Evolutionary conservation across 768 basidiomycete genomes (phyloP), one percentile per base, ranked within the genome.

Genomic region (Mycena galopus): DNA sequence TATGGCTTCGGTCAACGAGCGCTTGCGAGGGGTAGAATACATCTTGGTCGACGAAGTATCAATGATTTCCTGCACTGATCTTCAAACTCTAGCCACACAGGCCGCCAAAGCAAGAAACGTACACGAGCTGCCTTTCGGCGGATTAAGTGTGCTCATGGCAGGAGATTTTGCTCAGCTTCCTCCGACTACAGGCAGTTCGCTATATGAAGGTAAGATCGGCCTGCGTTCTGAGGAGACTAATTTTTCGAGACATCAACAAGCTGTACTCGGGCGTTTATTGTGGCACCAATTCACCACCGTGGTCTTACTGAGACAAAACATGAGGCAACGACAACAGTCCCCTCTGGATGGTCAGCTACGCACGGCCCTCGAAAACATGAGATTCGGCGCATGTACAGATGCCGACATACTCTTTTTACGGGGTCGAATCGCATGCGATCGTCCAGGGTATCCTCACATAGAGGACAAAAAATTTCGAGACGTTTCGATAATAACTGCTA

Each of bases 401-500:
- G 80, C 77, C 27, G 85, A 88, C 67, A 74, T 87, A 19, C 39
- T 23, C 2, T 84, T 86, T 68, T 67, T 87, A 4, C 27, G 71
- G 14, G 76, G 78, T 7, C 19, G 77, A 8, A 66, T 84, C 0
- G 71, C 79, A 4, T 71, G 79, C 21, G 42, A 55, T 2, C 8
- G 27, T 9, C 63, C 68, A 4, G 71, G 65, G 14, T 53, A 67
- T 30, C 69, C 74, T 5, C 55, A 44, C 33, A 23, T 81, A 12
- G 39, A 51, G 29, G 35, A 37, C 14, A 14, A 37, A 51, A 61
- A 3, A 42, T 72, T 85, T 84, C 55, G 37, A 78, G 29, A 84
- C 78, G 77, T 82, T 0, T 81, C 85, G 3, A 77, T 86, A 5
- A 87, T 88, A 25, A 85, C 82, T 2, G 75, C 79, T 2, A 67